Base-by-base conservation (phyloP, 2,329 filamentous ascomycete species). In the Helotiales sp. region DNA sequence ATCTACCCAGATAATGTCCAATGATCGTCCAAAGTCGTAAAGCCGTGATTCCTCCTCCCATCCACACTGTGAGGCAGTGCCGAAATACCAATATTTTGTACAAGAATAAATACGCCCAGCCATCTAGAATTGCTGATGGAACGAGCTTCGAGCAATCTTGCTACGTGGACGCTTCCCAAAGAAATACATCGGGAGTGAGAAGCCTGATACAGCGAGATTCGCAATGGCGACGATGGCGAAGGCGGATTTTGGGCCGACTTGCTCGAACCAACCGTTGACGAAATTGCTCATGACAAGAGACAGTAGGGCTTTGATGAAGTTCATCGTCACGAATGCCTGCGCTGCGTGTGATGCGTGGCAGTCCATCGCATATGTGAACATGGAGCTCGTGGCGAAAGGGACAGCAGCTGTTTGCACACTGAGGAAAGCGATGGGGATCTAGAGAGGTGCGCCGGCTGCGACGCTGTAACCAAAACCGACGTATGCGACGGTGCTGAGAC, bases 391-490 rank as follows among this genome's bases (percentile, higher is more conserved):
- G 0, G 77, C 79, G 57, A 81, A 80, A 0, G 78, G 79, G 1
- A 80, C 76, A 1, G 76, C 78, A 6, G 72, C 69, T 45, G 63
- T 59, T 20, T 59, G 70, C 0, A 79, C 75, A 13, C 77, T 74
- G 1, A 77, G 73, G 8, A 75, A 77, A 47, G 79, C 75, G 11
- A 78, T 22, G 75, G 75, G 61, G 74, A 71, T 52, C 73, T 67
- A 6, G 74, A 74, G 68, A 76, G 73, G 0, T 78, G 52, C 79
- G 57, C 80, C 81, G 11, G 79, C 80, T 0, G 81, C 72, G 64
- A 81, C 80, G 0, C 79, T 61, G 64, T 79, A 75, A 0, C 80
- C 80, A 54, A 81, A 82, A 6, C 80, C 80, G 0, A 82, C 70
- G 64, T 81, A 81, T 0, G 79, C 80, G 1, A 78, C 74, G 0